Conservation (phyloP, 2,329 filamentous ascomycete genomes). For the Sphaerostilbella broomeana region DNA sequence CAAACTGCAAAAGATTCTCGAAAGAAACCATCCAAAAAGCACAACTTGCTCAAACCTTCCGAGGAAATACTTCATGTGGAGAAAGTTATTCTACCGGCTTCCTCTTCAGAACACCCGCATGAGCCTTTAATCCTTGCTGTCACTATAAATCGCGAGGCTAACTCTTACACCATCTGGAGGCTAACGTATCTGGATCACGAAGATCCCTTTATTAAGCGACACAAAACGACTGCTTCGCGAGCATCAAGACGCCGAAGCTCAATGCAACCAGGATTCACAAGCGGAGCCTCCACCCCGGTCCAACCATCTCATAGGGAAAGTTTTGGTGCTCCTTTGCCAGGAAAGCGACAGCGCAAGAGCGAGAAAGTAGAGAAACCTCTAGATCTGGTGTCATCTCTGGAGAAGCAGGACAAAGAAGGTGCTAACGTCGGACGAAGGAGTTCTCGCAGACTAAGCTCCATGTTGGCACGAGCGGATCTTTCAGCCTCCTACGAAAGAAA, state of each 20-base stretch:
- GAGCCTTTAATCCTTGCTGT: slow-evolving; percentile 65
- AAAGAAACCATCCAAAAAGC: slow-evolving; percentile 34
- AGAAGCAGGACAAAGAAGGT: slow-evolving; percentile 54
- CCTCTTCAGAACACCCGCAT: slow-evolving; percentile 28
- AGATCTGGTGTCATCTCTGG: slow-evolving; percentile 64
- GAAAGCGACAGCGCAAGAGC: slow-evolving; percentile 48
- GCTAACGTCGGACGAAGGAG: slow-evolving; percentile 49
- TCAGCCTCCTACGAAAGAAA: slow-evolving; percentile 77
- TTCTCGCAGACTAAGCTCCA: slow-evolving; percentile 79
- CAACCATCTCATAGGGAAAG: slow-evolving; percentile 68
- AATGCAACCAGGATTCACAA: slow-evolving; percentile 61
- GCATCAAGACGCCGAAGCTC: slow-evolving; percentile 52
- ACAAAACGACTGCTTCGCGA: slow-evolving; percentile 40
- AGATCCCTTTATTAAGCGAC: slow-evolving; percentile 44
- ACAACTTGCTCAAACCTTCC: slow-evolving; percentile 59
- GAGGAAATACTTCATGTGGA: slow-evolving; percentile 86
- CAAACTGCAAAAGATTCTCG: slow-evolving; percentile 21
- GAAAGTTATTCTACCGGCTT: slow-evolving; percentile 50
- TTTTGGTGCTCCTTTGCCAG: slow-evolving; percentile 54
- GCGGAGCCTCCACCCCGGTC: slow-evolving; percentile 72
- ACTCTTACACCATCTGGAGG: slow-evolving; percentile 78
- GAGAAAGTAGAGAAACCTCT: slow-evolving; percentile 45
- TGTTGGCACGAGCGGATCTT: slow-evolving; percentile 79
- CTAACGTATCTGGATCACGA: slow-evolving; percentile 69
- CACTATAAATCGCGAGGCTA: slow-evolving; percentile 71